These are phyloP conservation scores for Malassezia restricta DNA, from an alignment of 1,284 basidiomycete genomes.

Conservation along the genomic window DNA sequence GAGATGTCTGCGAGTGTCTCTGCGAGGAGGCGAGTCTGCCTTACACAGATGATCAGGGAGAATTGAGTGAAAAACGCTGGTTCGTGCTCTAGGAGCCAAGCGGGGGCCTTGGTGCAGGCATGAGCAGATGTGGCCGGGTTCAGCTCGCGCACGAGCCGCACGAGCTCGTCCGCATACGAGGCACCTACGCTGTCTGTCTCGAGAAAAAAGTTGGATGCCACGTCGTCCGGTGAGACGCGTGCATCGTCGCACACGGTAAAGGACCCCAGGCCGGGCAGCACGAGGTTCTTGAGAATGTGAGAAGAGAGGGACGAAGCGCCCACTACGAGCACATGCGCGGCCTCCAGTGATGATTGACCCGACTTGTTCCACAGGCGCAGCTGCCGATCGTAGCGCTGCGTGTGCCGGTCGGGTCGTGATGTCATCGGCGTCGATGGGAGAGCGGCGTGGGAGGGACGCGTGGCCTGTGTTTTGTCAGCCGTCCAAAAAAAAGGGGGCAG, in stretches of 20 bases:
- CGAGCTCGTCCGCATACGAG: conserved; percentile 65
- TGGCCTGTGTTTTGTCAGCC: not conserved
- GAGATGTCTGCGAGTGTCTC: conserved; percentile 23
- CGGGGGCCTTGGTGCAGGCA: not conserved
- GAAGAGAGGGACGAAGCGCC: conserved; percentile 68
- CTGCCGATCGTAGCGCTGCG: conserved; percentile 44
- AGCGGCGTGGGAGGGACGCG: not conserved
- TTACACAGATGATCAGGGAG: conserved; percentile 68
- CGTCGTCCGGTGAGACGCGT: conserved; percentile 59
- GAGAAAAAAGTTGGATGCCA: conserved; percentile 93
- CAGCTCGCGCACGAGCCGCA: conserved; percentile 66
- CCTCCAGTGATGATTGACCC: conserved; percentile 82
- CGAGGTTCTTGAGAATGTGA: conserved; percentile 82
- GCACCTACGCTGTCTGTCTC: conserved; percentile 63
- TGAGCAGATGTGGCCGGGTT: conserved; percentile 61
- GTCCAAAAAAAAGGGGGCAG: not conserved
- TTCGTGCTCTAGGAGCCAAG: conserved; percentile 52
- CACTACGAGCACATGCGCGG: conserved; percentile 66
- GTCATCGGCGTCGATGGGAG: not conserved
- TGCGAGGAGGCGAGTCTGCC: conserved; percentile 29
- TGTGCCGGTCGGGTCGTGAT: conserved; percentile 18
- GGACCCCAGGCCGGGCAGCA: conserved; percentile 80
- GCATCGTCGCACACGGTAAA: conserved; percentile 72
- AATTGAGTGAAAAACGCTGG: conserved; percentile 53
- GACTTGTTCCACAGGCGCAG: conserved; percentile 81